Evolutionary conservation across 1,139 yeast genomes (phyloP).

Genomic region (Sugiyamaella sp.): DNA sequence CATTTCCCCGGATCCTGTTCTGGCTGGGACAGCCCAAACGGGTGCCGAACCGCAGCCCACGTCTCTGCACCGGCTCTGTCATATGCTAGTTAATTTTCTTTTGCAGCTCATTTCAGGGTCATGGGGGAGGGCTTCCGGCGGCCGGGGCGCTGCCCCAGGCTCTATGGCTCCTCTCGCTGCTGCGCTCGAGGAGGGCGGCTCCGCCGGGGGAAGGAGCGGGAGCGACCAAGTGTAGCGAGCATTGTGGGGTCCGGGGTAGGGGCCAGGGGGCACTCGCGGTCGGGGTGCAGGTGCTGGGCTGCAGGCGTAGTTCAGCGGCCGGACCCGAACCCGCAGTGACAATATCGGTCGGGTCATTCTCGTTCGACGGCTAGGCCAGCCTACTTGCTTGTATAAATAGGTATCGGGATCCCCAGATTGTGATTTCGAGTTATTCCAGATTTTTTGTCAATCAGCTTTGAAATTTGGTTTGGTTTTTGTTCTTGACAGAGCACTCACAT

Average conservation of each 20-base stretch:
- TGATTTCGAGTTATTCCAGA: not conserved
- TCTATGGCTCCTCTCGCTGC: not conserved
- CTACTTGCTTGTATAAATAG: conserved; percentile 1
- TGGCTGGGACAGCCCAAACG: not conserved
- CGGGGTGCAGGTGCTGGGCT: no score
- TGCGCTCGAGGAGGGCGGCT: not conserved
- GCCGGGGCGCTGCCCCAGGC: conserved; percentile 3
- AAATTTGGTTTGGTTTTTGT: not conserved
- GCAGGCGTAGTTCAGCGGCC: no score
- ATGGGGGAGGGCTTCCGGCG: not conserved
- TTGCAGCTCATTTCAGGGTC: not conserved
- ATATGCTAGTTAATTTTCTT: not conserved
- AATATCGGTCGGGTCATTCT: conserved; percentile 1
- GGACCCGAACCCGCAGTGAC: conserved; percentile 4
- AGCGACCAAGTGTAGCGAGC: not conserved
- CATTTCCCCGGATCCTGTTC: conserved; percentile 23
- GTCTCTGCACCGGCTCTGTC: not conserved
- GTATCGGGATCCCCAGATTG: not conserved
- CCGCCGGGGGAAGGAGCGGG: not conserved
- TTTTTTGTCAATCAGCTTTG: not conserved
- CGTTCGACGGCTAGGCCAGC: not conserved
- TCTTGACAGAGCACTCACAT: not conserved
- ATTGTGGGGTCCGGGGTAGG: not conserved
- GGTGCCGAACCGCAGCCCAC: no score
- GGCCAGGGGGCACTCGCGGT: no score